Evolutionary conservation across 2,329 filamentous ascomycete species (phyloP).

Genomic region (Coniochaeta prunicola): DNA sequence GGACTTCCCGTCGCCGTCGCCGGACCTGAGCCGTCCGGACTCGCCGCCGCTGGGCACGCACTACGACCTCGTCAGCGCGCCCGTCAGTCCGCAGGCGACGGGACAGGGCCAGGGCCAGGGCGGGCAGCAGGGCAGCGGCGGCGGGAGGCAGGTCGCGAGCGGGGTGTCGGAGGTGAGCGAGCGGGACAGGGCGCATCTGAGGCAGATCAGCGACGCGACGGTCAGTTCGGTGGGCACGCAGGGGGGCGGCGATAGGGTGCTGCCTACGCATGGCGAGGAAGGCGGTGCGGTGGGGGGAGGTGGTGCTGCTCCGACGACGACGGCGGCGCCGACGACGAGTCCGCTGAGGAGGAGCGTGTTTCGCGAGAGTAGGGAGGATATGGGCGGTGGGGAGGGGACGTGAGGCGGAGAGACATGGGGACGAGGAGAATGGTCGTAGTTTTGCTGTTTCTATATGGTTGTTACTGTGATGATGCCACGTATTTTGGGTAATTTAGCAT

Average conservation of each 20-base stretch:
- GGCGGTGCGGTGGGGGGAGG: neutral
- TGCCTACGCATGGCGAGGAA: conserved; percentile 1
- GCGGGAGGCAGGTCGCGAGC: neutral
- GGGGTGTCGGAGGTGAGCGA: conserved; percentile 34
- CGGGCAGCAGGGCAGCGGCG: neutral
- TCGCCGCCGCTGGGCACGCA: neutral
- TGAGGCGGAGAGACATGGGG: neutral
- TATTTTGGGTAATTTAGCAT: neutral
- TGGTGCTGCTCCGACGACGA: neutral
- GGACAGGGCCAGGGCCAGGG: neutral
- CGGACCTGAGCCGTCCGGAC: neutral
- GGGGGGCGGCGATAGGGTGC: neutral
- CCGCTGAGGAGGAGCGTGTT: conserved; percentile 4
- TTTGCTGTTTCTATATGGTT: neutral
- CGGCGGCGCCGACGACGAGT: neutral
- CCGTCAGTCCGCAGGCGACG: neutral
- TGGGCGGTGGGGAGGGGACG: neutral
- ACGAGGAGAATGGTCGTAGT: neutral
- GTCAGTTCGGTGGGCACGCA: conserved; percentile 22
- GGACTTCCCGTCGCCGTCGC: neutral
- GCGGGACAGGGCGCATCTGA: conserved; percentile 29
- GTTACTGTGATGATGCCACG: neutral
- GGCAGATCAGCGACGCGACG: conserved; percentile 33
- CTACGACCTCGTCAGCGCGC: neutral
- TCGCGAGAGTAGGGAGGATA: conserved; percentile 3